Evolutionary conservation across 2,329 filamentous ascomycete species (phyloP).

Genomic region (Pseudogymnoascus sp.): DNA sequence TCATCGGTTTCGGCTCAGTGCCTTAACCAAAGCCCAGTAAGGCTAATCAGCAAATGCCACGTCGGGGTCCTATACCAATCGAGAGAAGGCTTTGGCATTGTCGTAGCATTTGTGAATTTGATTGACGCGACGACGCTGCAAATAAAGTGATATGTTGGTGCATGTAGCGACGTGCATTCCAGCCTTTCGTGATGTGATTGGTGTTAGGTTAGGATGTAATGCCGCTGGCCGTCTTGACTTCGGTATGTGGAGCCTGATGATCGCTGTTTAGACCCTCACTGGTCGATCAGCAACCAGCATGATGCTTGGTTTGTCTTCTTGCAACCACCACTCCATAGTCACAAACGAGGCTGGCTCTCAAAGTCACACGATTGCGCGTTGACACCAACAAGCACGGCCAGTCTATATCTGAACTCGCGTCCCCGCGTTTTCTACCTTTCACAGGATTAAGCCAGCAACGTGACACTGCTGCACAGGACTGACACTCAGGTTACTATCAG

Average conservation of each 20-base stretch:
- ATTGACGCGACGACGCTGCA: background rate
- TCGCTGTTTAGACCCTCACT: background rate
- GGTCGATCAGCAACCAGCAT: background rate
- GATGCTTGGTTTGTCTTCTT: background rate
- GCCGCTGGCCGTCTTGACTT: background rate
- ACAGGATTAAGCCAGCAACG: background rate
- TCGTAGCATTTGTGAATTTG: background rate
- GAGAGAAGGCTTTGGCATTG: background rate
- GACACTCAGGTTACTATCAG: background rate
- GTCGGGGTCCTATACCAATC: background rate
- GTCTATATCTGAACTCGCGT: background rate
- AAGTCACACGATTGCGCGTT: background rate
- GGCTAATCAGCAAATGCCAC: background rate
- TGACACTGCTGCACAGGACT: background rate
- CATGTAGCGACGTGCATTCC: background rate
- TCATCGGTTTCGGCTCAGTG: background rate
- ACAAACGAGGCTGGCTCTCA: background rate
- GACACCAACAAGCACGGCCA: background rate
- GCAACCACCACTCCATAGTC: background rate
- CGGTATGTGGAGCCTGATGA: background rate
- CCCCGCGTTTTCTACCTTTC: background rate
- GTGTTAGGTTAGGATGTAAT: background rate
- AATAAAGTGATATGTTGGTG: background rate
- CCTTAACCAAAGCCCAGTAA: slow-evolving; percentile 38
- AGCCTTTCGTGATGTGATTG: background rate